Conservation (phyloP, 164 flowering plant genomes). For the Annona cherimola region DNA sequence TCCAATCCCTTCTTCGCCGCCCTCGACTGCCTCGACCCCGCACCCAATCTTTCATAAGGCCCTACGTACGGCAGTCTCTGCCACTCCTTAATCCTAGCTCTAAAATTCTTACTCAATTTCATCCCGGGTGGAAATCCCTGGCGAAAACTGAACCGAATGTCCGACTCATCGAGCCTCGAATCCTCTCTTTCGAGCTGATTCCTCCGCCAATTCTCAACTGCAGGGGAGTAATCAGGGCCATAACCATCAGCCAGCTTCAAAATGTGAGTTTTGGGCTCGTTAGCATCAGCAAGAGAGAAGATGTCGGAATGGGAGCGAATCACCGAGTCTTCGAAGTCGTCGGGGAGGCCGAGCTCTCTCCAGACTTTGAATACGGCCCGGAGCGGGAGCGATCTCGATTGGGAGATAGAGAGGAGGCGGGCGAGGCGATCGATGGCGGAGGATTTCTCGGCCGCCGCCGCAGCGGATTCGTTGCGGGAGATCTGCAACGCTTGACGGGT, state of each 20-base stretch:
- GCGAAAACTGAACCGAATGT: slow-evolving; percentile 48
- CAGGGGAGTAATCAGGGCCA: slow-evolving; percentile 14
- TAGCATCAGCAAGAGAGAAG: slow-evolving; percentile 41
- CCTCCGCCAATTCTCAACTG: slow-evolving; percentile 72
- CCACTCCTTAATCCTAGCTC: slow-evolving; percentile 79
- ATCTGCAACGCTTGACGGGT: slow-evolving; percentile 49
- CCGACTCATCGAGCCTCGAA: slow-evolving; percentile 34
- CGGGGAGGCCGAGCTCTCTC: slow-evolving; percentile 90
- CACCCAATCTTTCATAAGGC: slow-evolving; percentile 57
- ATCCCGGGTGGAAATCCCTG: slow-evolving; percentile 81
- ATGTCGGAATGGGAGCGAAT: slow-evolving; percentile 41
- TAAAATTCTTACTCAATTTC: slow-evolving; percentile 66
- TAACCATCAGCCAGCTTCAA: slow-evolving; percentile 36
- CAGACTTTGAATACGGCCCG: slow-evolving; percentile 80
- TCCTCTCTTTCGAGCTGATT: slow-evolving; percentile 44
- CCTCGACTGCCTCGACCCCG: slow-evolving; percentile 32
- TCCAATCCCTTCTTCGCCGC: slow-evolving; percentile 45
- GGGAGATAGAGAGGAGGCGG: slow-evolving; percentile 62
- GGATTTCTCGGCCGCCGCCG: slow-evolving; percentile 34
- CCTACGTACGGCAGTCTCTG: slow-evolving; percentile 64
- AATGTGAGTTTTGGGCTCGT: slow-evolving; percentile 72
- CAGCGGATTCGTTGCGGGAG: slow-evolving; percentile 35
- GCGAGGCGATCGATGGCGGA: slow-evolving; percentile 48
- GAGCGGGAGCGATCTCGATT: slow-evolving; percentile 55
- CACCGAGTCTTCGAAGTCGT: slow-evolving; percentile 79